These are phyloP conservation scores for Populus hybrid DNA, from an alignment of 441 rosid species.

Conservation along the genomic window DNA sequence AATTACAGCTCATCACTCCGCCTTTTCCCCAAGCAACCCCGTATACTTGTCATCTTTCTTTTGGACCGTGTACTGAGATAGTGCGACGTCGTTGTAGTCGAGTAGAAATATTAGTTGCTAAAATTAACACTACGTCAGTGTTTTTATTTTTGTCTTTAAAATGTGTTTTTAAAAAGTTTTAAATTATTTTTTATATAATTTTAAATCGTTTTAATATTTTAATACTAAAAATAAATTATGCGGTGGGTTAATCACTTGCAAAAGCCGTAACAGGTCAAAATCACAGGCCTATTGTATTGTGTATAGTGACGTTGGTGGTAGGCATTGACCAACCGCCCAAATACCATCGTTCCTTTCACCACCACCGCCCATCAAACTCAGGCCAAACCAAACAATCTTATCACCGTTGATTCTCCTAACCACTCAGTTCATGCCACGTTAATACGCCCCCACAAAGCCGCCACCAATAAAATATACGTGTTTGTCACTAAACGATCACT, in stretches of 20 bases:
- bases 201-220: too few species aligned
- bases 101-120: not conserved
- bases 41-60: not conserved
- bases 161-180: too few species aligned
- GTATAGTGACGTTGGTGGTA: conserved; percentile 13
- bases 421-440: conserved; percentile 42
- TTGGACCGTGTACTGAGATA: not conserved
- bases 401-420: conserved; percentile 29
- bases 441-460: not conserved
- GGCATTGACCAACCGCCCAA: conserved; percentile 22
- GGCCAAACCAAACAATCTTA: conserved; percentile 25
- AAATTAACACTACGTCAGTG: too few species aligned
- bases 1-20: not conserved
- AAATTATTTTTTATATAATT: too few species aligned
- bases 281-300: not conserved
- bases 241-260: too few species aligned
- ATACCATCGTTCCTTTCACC: conserved; percentile 16
- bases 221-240: too few species aligned
- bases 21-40: not conserved
- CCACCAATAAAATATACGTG: not conserved
- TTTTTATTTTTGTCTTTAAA: too few species aligned
- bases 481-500: not conserved
- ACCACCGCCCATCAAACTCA: conserved; percentile 45
- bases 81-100: not conserved
- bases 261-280: not conserved